These are phyloP conservation scores for Actinidia polygama DNA, from an alignment of 179 eudicot genomes.

Conservation along the genomic window DNA sequence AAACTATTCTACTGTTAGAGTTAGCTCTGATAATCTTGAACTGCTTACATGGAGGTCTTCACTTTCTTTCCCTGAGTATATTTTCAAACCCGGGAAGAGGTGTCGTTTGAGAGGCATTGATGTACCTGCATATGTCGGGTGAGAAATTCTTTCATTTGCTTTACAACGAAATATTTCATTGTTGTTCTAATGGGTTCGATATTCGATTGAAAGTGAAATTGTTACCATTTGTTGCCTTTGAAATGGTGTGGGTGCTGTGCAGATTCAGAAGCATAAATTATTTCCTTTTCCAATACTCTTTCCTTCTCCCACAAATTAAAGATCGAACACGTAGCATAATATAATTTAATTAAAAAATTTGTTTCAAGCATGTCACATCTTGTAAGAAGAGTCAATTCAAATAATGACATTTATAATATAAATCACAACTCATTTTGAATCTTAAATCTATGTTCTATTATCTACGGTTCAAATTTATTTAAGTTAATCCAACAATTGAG, in stretches of 20 bases:
- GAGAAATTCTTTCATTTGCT: background rate
- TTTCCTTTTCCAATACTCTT: too few relatives aligned
- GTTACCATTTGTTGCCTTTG: constrained; percentile 4
- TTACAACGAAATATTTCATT: background rate
- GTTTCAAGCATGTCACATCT: too few relatives aligned
- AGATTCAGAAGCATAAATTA: too few relatives aligned
- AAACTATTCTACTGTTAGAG: background rate
- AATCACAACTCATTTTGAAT: too few relatives aligned
- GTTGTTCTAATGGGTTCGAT: background rate
- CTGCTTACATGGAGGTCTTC: background rate
- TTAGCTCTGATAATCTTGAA: background rate
- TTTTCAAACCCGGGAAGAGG: background rate
- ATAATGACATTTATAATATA: too few relatives aligned
- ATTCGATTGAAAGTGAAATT: background rate
- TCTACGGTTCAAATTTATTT: too few relatives aligned
- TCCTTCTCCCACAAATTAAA: too few relatives aligned
- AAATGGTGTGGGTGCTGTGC: background rate
- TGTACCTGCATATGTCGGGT: background rate
- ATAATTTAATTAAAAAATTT: too few relatives aligned
- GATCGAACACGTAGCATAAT: too few relatives aligned
- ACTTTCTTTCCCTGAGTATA: background rate
- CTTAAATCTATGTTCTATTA: too few relatives aligned
- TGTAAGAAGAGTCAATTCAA: too few relatives aligned
- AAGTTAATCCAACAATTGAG: too few relatives aligned
- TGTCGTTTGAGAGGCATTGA: background rate